Percentiles rank a stretch among this genome's conserved stretches.
Conservation (phyloP, 1,139 yeast species). For the Debaryomyces subglobosus region DNA sequence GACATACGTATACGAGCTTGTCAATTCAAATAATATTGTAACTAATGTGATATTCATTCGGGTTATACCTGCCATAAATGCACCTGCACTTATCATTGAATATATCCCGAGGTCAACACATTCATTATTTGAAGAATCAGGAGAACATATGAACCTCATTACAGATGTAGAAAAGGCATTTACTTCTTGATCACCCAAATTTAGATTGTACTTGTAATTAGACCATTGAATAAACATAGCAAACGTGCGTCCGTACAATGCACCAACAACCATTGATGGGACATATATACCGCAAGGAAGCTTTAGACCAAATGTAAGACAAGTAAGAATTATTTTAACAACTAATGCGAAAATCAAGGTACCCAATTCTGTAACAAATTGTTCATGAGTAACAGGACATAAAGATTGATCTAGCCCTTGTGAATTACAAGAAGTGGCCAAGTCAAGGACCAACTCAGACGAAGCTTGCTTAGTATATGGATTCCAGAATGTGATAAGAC, state of each 20-base stretch:
- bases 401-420: slow-evolving; percentile 32
- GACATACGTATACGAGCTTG: slow-evolving; percentile 63
- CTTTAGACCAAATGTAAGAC: slow-evolving; percentile 61
- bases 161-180: slow-evolving; percentile 18
- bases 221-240: slow-evolving; percentile 50
- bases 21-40: slow-evolving; percentile 60
- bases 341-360: slow-evolving; percentile 47
- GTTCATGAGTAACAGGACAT: slow-evolving; percentile 41
- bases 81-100: slow-evolving; percentile 69
- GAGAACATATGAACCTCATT: slow-evolving; percentile 23
- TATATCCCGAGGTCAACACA: slow-evolving; percentile 63
- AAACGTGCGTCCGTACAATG: slow-evolving; percentile 60
- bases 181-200: slow-evolving; percentile 9
- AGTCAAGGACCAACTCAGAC: slow-evolving; percentile 53
- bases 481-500: slow-evolving; percentile 53
- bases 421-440: slow-evolving; percentile 54
- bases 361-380: slow-evolving; percentile 36
- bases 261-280: slow-evolving; percentile 72
- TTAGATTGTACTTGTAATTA: slow-evolving; percentile 12
- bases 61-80: slow-evolving; percentile 70
- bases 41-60: slow-evolving; percentile 67
- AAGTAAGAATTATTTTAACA: slow-evolving; percentile 51
- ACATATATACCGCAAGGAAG: slow-evolving; percentile 70
- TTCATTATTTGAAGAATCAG: slow-evolving; percentile 14
- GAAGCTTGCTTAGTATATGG: slow-evolving; percentile 57